Base-by-base conservation (phyloP, 805 yeast species). In the Isabelozyma pseudorhagii region DNA sequence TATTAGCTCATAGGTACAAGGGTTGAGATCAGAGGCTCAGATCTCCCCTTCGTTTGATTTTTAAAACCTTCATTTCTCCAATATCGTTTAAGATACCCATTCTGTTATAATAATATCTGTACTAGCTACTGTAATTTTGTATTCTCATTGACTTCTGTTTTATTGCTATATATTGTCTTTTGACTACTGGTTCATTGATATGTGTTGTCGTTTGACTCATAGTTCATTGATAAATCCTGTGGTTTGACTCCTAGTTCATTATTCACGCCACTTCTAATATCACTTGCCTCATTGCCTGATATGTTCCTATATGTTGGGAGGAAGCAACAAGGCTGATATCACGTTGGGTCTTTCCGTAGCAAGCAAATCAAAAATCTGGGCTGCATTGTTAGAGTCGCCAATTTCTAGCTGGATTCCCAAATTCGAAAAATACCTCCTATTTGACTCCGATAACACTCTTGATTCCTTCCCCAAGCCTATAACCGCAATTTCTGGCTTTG, bases 271-370 rank as follows among this genome's bases (percentile, higher is more conserved):
- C 17, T 15, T 15, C 17, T 15, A 15, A 15, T 15, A 15, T 15
- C 17, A 15, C 17, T 15, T 15, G 17, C 17, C 17, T 15, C 17
- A 15, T 15, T 15, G 17, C 17, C 17, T 15, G 17, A 15, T 15
- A 15, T 15, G 17, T 15, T 15, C 17, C 17, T 65, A 81, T 53
- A 82, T 64, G 53, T 84, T 79, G 3, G 93, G 88, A 18, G 96
- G 89, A 41, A 89, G 69, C 45, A 89, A 69, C 31, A 89, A 67
- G 0, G 88, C 94, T 1, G 83, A 91, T n/a, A 89, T 82, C 31
- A 82, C 84, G 25, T 75, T 71, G 0, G 92, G 89, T 55, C 96
- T 73, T 61, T 89, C 96, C 0, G 93, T 87, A 1, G 93, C 91
- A 50, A 89, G 67, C 41, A 89, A 66, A 58, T 89, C 93, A 67